Evolutionary conservation across 768 basidiomycete genomes (phyloP), one percentile per base, ranked within the genome.

Genomic region (Leccinum aurantiacum): DNA sequence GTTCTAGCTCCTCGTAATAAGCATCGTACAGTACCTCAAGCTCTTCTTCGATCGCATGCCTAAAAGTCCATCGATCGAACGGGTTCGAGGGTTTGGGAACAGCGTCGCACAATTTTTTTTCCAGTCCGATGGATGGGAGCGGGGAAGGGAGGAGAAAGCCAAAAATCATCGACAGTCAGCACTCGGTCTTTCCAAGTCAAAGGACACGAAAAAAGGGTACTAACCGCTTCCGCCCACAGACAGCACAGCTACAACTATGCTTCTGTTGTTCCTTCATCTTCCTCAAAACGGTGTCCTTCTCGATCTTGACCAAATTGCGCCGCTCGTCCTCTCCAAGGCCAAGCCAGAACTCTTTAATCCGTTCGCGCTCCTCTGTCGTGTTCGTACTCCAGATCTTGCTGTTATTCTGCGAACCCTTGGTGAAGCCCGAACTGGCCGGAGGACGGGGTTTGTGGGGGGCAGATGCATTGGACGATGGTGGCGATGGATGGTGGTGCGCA

Each of bases 211-310:
- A 66, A 67, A 74, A 73, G 61, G 65, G 67, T 67, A 85, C 90
- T 63, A 69, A 91, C 92, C 96, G 90, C 83, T 99, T 99, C 73
- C 96, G 80, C 57, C 95, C 94, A 79, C 96, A 96, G 35, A 98
- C 92, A 41, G 95, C 94, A 79, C 96, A 96, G 62, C 88, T 88
- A 73, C 97, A 99, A 61, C 88, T 89, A 73, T 98, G 94, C 71
- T 92, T 90, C 84, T 98, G 95, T 80, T 98, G 93, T 76, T 99
- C 97, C 81, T 98, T 98, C 95, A 99, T 99, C 85, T 98, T 98
- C 77, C 85, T 86, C 60, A 98, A 78, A 31, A 98, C 96, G 25
- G 94, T 93, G 74, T 98, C 95, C 78, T 98, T 98, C 82, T 99
- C 97, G 69, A 98, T 86, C 82, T 92, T 91, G 78, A 99, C 94